These are phyloP conservation scores for Erysimum cheiranthoides DNA, from an alignment of 345 rosid genomes.

Conservation along the genomic window DNA sequence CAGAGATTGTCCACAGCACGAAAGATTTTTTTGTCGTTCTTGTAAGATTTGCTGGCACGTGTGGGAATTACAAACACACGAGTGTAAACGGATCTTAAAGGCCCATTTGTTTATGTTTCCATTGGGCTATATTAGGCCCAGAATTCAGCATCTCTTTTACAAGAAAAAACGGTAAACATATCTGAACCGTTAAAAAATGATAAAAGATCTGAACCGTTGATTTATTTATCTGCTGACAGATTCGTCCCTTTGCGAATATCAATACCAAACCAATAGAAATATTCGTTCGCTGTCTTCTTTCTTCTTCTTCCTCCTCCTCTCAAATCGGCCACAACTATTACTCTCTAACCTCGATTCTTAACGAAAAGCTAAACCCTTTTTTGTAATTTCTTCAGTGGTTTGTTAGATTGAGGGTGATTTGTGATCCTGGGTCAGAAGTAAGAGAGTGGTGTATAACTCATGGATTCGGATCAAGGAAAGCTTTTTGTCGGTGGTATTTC, in stretches of 20 bases:
- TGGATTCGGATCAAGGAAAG: conserved; percentile 88
- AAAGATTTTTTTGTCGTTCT: conserved; percentile 27
- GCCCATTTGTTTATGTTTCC: not conserved
- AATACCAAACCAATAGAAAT: conserved; percentile 37
- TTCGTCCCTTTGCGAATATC: conserved; percentile 27
- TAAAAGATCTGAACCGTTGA: conserved; percentile 8
- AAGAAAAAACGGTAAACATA: conserved; percentile 9
- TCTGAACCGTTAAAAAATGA: conserved; percentile 12
- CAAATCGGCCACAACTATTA: conserved; percentile 19
- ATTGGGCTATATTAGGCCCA: conserved; percentile 10
- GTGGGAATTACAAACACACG: conserved; percentile 2
- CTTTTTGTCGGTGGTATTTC: conserved; percentile 89
- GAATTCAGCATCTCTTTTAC: not conserved
- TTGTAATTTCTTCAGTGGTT: not conserved
- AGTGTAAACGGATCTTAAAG: not conserved
- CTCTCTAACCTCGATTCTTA: conserved; percentile 1
- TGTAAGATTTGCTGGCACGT: not conserved
- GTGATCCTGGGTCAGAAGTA: conserved; percentile 15
- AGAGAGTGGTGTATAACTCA: conserved; percentile 12
- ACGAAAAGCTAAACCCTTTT: conserved; percentile 11
- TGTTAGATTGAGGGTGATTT: not conserved
- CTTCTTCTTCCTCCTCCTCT: conserved; percentile 33
- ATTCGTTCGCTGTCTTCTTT: conserved; percentile 30
- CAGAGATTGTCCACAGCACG: conserved; percentile 26
- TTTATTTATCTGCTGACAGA: conserved; percentile 24